Percentiles rank a stretch among this genome's conserved stretches.
phyloP scores from a whole-genome alignment of 1,284 basidiomycete genomes.

The Mycena sp. region DNA sequence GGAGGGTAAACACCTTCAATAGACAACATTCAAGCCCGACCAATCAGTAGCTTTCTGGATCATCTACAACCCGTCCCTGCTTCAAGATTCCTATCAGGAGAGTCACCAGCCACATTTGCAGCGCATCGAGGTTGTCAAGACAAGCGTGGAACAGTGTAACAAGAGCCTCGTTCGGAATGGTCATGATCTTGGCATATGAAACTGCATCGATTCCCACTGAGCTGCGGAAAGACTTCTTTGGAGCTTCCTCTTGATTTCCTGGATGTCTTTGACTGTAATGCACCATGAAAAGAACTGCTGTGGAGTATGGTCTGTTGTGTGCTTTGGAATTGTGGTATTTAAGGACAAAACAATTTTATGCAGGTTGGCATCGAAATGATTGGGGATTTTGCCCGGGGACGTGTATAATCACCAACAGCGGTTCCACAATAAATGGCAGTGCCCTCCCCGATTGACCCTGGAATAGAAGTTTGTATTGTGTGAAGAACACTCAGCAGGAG shows the following conservation, averaged over 20 bases:
- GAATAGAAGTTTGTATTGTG: too few species aligned
- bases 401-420: too few species aligned
- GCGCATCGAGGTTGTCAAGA: slow-evolving; percentile 24
- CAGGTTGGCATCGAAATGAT: background rate
- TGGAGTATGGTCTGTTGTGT: background rate
- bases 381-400: background rate
- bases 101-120: slow-evolving; percentile 32
- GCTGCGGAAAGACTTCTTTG: background rate
- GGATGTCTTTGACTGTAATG: slow-evolving; percentile 32
- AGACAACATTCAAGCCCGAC: slow-evolving; percentile 11
- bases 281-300: slow-evolving; percentile 26
- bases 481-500: too few species aligned
- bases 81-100: slow-evolving; percentile 24
- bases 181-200: slow-evolving; percentile 26
- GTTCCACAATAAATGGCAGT: too few species aligned
- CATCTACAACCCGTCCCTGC: background rate
- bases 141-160: slow-evolving; percentile 35
- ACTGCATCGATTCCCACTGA: slow-evolving; percentile 30
- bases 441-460: too few species aligned
- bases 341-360: background rate
- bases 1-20: slow-evolving; percentile 6
- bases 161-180: slow-evolving; percentile 28
- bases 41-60: slow-evolving; percentile 2
- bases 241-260: slow-evolving; percentile 25
- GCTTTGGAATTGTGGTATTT: background rate